Evolutionary conservation across 2,329 filamentous ascomycete genomes (phyloP), one percentile per base, ranked within the genome.

Genomic region (Stylonectria norvegica): DNA sequence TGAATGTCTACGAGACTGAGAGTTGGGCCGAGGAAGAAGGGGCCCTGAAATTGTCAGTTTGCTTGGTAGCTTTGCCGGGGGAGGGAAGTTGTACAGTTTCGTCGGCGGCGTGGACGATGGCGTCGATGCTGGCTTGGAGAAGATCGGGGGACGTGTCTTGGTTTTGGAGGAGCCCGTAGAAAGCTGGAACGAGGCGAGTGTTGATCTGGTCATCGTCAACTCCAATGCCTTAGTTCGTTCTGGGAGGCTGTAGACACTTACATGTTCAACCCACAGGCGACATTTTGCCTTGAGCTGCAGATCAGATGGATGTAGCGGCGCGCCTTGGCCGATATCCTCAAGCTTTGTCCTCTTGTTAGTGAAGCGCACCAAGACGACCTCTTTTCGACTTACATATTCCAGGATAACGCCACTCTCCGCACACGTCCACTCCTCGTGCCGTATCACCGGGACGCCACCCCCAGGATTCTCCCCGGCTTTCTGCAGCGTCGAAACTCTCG

Each of bases 341-440:
- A 93, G 75, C 79, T 61, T n/a, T 4, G 9, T 7, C 10, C 23
- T 12, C n/a, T 32, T 4, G 20, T 48, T 15, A 40, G 36, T 33
- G 9, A 33, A 19, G 27, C 8, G 19, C n/a, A 16, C 16, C 22
- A 10, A 2, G 8, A 5, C 9, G 5, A 10, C 10, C 3, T 3
- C 9, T 11, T n/a, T 14, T 32, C 30, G 25, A 60, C 76, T 50
- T 67, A 86, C 82, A 64, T 94, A 94, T 83, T 95, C 89, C 61
- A 95, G 75, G 53, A 95, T 76, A 3, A 94, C 83, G 2, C 79
- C 79, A 54, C 85, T 91, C 59, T 94, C 89, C 56, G 89, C 83
- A 55, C 84, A 89, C 0, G 83, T 81, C 86, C 87, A 95, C 47
- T 87, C 79, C 9, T 83, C 85, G 61, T 93, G 84, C 27, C 81